These are phyloP conservation scores for Casuarina cunninghamiana DNA, from an alignment of 306 rosid genomes.

Conservation along the genomic window DNA sequence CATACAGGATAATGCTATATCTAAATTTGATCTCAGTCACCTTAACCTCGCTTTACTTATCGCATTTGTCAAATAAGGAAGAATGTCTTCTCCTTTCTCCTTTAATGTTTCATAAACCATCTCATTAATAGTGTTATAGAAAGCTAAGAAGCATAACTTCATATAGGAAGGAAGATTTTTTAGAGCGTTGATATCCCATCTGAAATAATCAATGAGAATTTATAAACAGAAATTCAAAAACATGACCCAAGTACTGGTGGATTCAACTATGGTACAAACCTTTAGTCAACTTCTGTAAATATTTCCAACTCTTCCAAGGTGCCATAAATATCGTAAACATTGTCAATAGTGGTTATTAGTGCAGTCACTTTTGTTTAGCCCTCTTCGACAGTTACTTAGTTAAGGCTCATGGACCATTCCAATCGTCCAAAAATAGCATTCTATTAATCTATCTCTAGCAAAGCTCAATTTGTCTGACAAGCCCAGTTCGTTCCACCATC, in stretches of 20 bases:
- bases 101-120: constrained; percentile 42
- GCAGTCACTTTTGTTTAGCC: constrained; percentile 45
- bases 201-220: neutral
- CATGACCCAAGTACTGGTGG: no score
- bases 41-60: constrained; percentile 13
- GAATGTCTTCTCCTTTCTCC: constrained; percentile 37
- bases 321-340: constrained; percentile 59
- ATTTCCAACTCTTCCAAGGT: constrained; percentile 49
- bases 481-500: constrained; percentile 61
- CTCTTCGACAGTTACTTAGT: constrained; percentile 33
- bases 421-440: constrained; percentile 47
- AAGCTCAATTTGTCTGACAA: constrained; percentile 49
- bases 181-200: constrained; percentile 57
- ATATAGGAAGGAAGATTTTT: constrained; percentile 46
- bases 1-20: no score
- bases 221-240: neutral
- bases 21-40: no score
- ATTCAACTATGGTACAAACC: constrained; percentile 27
- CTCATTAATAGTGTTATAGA: constrained; percentile 60
- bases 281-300: constrained; percentile 49
- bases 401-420: constrained; percentile 53
- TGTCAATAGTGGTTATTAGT: constrained; percentile 45
- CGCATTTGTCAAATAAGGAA: constrained; percentile 49
- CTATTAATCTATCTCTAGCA: constrained; percentile 51
- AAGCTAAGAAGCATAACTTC: constrained; percentile 62